Evolutionary conservation across 805 yeast species (phyloP), one percentile per base, ranked within the genome.

Genomic region (Kuraishia capsulata): DNA sequence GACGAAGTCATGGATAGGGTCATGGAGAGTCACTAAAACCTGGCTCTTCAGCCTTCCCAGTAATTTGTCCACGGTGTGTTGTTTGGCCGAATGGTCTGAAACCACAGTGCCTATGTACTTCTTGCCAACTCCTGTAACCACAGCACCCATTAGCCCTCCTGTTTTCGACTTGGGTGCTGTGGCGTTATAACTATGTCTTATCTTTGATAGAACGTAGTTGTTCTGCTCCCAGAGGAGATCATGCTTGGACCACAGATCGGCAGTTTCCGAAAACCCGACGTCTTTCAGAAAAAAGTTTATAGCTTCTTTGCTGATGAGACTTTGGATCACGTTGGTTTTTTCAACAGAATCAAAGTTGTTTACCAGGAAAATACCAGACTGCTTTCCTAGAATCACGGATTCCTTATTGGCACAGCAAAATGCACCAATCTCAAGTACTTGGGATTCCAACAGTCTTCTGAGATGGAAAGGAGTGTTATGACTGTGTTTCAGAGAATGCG

Each of bases 1-100:
- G 14, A 74, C 69, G 50, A 64, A 72, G 41, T 72, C 76, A 51
- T 74, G 79, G 25, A 74, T 64, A 1, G 80, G 80, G 46, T 73
- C 76, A 44, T 61, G 62, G 5, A 74, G 51, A 4, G 54, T 59
- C 9, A 74, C 65, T 19, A 57, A 57, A 6, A 57, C 54, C 47
- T 72, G 78, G 36, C 64, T 70, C 34, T 65, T 67, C 26, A 62
- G 47, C 37, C 74, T 55, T 3, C 79, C 79, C 16, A 75, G 48
- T 20, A 75, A 52, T 47, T 70, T 71, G 37, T 72, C 61, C 51
- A 69, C 57, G 3, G 72, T 67, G 35, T 56, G 54, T 44, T 66
- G 70, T 35, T 56, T 64, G 20, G 37, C 37, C 17, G 40, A 18
- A 62, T 59, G 38, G 53, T 51, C 50, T 26, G 54, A 51, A 3